A percentile compares a stretch with the other conserved stretches of the same genome.
These are phyloP conservation scores for Sugiyamaella xylanicola DNA, from an alignment of 1,139 yeast species.

Conservation along the genomic window DNA sequence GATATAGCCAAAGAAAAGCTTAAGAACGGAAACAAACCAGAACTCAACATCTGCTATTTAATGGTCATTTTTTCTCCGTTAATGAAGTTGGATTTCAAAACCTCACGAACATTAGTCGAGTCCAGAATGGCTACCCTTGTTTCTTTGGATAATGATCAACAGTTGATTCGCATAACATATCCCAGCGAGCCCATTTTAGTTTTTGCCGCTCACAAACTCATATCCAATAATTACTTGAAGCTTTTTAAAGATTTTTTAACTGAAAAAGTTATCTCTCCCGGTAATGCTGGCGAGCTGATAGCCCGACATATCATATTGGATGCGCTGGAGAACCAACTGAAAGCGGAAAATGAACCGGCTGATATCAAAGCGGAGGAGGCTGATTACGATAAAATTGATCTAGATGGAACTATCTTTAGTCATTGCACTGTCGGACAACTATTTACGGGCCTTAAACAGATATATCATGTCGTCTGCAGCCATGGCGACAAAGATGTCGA, in stretches of 20 bases:
- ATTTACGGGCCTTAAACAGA: not conserved
- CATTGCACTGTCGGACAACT: not conserved
- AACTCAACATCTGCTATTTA: no score
- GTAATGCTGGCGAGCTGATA: not conserved
- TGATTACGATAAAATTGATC: no score
- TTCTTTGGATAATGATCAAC: not conserved
- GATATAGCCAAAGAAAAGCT: not conserved
- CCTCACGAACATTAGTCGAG: not conserved
- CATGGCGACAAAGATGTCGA: not conserved
- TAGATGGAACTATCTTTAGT: no score
- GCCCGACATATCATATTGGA: not conserved
- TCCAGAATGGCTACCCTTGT: not conserved
- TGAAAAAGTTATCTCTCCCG: not conserved
- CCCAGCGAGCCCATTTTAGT: not conserved
- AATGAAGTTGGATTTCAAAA: not conserved
- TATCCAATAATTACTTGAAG: not conserved
- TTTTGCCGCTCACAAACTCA: not conserved
- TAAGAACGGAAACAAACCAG: no score
- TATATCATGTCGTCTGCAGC: not conserved
- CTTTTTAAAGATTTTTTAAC: not conserved
- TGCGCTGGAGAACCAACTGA: not conserved
- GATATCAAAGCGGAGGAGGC: no score
- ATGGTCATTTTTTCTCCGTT: not conserved
- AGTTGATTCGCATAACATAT: not conserved
- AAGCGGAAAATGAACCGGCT: no score